These are phyloP conservation scores for Moesziomyces sp. DNA, from an alignment of 1,284 basidiomycete genomes.

Conservation along the genomic window DNA sequence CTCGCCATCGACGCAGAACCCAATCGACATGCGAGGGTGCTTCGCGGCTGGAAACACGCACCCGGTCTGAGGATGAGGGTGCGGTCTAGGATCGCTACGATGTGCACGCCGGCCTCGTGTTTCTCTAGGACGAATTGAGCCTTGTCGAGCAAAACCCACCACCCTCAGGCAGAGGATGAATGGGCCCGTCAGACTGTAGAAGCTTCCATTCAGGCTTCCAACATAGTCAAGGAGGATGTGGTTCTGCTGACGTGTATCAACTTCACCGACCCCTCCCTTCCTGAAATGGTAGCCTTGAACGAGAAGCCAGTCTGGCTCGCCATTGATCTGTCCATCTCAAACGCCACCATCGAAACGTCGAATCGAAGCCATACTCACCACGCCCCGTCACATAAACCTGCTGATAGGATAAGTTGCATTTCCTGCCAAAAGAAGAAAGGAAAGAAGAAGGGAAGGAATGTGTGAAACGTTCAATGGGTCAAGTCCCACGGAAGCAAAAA, in stretches of 20 bases:
- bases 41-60: not conserved
- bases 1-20: not conserved
- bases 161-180: not conserved
- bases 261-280: not conserved
- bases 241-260: not conserved
- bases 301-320: not conserved
- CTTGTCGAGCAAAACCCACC: slow-evolving; percentile 5
- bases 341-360: not conserved
- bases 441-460: slow-evolving; percentile 9
- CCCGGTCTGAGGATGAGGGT: not conserved
- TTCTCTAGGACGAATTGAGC: slow-evolving; percentile 3
- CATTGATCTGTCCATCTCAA: not conserved
- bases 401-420: not conserved
- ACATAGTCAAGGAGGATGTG: not conserved
- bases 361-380: slow-evolving; percentile 6
- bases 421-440: not conserved
- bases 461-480: slow-evolving; percentile 47
- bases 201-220: not conserved
- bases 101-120: not conserved
- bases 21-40: slow-evolving; percentile 1
- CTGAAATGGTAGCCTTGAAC: not conserved
- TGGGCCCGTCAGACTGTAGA: not conserved
- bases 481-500: slow-evolving; percentile 23
- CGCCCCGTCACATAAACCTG: not conserved
- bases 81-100: not conserved